Evolutionary conservation across 345 rosid species (phyloP).

Genomic region (Murraya paniculata): DNA sequence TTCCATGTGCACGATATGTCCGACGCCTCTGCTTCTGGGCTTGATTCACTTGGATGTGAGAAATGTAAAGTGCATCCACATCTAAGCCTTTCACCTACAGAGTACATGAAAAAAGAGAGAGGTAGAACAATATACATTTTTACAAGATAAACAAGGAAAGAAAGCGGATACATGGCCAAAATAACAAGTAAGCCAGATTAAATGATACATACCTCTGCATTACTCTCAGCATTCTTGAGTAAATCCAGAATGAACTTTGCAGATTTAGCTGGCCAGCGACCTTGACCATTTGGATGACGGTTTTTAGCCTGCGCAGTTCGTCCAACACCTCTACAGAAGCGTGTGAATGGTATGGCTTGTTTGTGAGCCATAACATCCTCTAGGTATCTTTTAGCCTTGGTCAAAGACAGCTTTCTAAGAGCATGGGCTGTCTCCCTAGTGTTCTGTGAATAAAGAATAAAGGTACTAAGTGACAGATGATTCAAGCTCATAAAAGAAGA

Average conservation of each 20-base stretch:
- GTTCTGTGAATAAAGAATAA: conserved; percentile 35
- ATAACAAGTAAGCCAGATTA: not conserved
- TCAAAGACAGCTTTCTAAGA: conserved; percentile 55
- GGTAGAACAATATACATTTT: not conserved
- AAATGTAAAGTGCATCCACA: conserved; percentile 57
- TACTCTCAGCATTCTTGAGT: conserved; percentile 72
- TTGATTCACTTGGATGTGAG: conserved; percentile 80
- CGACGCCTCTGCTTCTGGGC: conserved; percentile 76
- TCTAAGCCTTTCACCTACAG: conserved; percentile 72
- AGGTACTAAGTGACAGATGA: not conserved
- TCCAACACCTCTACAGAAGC: conserved; percentile 75
- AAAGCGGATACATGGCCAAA: not conserved
- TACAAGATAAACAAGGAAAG: not conserved
- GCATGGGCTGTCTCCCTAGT: conserved; percentile 72
- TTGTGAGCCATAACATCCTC: conserved; percentile 79
- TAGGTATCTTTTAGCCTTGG: conserved; percentile 68
- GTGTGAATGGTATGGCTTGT: conserved; percentile 78
- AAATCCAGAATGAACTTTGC: conserved; percentile 52
- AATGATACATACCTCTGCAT: conserved; percentile 53
- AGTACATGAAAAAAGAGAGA: not conserved
- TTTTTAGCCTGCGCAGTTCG: conserved; percentile 80
- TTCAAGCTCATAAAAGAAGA: not conserved
- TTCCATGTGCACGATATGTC: conserved; percentile 76
- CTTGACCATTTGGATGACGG: conserved; percentile 81
- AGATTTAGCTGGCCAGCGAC: conserved; percentile 69